A percentile compares a stretch with the other conserved stretches of the same genome.
Evolutionary conservation across 164 flowering plant species (phyloP).

Genomic region (Magnolia changhungtana): DNA sequence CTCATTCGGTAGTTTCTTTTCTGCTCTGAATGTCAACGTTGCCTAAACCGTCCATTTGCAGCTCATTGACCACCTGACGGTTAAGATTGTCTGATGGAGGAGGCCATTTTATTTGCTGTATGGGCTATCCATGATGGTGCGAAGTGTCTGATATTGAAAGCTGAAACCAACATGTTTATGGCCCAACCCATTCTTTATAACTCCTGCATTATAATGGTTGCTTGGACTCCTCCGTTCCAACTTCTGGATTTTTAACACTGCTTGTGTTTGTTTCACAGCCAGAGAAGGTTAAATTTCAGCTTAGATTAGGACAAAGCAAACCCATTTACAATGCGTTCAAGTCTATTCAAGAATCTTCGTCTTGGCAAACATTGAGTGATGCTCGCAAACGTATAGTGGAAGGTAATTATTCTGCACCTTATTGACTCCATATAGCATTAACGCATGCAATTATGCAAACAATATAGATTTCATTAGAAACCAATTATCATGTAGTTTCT

Average conservation of each 20-base stretch:
- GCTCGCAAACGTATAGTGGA: constrained; percentile 91
- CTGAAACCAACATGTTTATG: no score
- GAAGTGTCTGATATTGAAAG: no score
- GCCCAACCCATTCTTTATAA: no score
- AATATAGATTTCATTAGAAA: not conserved
- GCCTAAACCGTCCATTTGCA: no score
- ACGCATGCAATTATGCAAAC: not conserved
- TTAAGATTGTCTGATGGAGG: no score
- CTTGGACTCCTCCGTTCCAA: not conserved
- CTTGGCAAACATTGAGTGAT: constrained; percentile 63
- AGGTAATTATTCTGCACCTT: constrained; percentile 37
- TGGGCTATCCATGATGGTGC: no score
- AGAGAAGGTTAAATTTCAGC: constrained; percentile 78
- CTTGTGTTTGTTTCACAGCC: constrained; percentile 43
- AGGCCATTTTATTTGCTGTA: no score
- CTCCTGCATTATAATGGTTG: not conserved
- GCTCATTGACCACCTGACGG: no score
- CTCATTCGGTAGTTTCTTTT: no score
- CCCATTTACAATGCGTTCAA: constrained; percentile 89
- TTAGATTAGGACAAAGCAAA: constrained; percentile 89
- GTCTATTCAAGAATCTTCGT: constrained; percentile 71
- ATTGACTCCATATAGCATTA: not conserved
- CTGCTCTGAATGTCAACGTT: no score
- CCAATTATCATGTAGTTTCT: not conserved
- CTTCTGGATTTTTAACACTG: not conserved